Base-by-base conservation (phyloP, 169 alveolate species). In the Eimeria necatrix region DNA sequence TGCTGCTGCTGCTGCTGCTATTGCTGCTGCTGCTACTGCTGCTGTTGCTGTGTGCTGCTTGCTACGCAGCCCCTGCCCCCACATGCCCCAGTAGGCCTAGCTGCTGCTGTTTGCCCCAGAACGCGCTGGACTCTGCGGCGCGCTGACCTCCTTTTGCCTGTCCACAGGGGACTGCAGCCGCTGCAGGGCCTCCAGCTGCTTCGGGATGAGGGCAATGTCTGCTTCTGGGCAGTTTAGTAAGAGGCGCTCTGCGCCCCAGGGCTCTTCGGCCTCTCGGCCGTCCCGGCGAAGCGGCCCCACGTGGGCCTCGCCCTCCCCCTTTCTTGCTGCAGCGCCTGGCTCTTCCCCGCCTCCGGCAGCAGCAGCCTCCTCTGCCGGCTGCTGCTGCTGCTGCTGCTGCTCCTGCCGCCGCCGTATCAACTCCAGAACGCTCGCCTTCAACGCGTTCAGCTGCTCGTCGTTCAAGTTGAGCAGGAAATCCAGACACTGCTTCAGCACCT, bases 381-480 rank as follows among this genome's bases (percentile, higher is more conserved):
- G 85, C 85, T 41, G 85, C 85, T 74, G 85, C 61, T 8, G 61
- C 85, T 8, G 61, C 53, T 32, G 61, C 59, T 12, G 89, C 71
- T 80, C 70, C 64, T 48, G 49, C 78, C 22, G 52, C 80, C 48
- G 92, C 92, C 26, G 26, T 0, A 84, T 53, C 24, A 84, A 20
- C 22, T 60, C 71, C 46, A 84, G 46, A 56, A 84, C 92, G 76
- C 60, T 74, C 24, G 49, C 70, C 81, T 91, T 53, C 48, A 91
- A 52, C 48, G 85, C 20, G 12, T 48, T 52, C 46, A 91, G 90
- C 70, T 91, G 91, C 56, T 91, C 95, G 51, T 76, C 95, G 51
- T 91, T 91, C 49, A 91, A 20, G 70, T 91, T 91, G 51, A 91
- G 83, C 49, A 91, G 90, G n/a, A 20, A 83, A 51, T 91, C 95